A percentile compares a stretch with the other conserved stretches of the same genome.
Evolutionary conservation across 495 filamentous ascomycete genomes (phyloP).

Genomic region (Darksidea phi): DNA sequence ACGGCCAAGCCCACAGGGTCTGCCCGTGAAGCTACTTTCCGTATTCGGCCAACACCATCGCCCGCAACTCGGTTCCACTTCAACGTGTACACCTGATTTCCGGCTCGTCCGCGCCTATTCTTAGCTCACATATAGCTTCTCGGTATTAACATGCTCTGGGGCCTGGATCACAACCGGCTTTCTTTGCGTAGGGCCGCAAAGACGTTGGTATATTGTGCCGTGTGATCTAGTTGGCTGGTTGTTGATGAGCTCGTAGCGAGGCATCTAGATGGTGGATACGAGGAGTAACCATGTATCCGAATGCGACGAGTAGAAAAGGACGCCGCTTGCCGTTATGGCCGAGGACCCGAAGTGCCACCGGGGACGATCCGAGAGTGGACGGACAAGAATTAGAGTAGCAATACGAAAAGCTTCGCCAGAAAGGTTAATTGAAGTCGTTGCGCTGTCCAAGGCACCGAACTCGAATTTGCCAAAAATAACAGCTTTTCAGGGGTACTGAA

Average conservation of each 20-base stretch:
- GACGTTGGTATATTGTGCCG: slow-evolving; percentile 22
- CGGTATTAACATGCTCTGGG: slow-evolving; percentile 9
- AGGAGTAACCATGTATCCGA: neutral
- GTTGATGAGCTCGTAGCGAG: slow-evolving; percentile 17
- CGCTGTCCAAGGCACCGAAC: neutral
- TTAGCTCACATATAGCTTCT: slow-evolving; percentile 23
- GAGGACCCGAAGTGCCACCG: neutral
- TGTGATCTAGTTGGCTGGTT: neutral
- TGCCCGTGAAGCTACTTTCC: slow-evolving; percentile 21
- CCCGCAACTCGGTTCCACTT: slow-evolving; percentile 11
- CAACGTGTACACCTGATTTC: neutral
- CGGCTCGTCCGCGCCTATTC: slow-evolving; percentile 22
- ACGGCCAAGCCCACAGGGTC: neutral
- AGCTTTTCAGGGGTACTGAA: neutral
- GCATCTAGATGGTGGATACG: neutral
- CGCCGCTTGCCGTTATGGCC: neutral
- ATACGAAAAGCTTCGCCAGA: slow-evolving; percentile 34
- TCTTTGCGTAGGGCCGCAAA: slow-evolving; percentile 26
- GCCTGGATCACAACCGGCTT: slow-evolving; percentile 7
- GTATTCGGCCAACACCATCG: slow-evolving; percentile 11
- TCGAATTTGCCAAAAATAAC: slow-evolving; percentile 29
- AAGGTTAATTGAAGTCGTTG: slow-evolving; percentile 22
- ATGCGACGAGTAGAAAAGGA: neutral
- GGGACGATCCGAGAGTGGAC: neutral
- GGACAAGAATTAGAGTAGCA: slow-evolving; percentile 14